A percentile compares a stretch with the other conserved stretches of the same genome.
These are phyloP conservation scores for Phyllosticta ampelicida DNA, from an alignment of 2,329 filamentous ascomycete genomes.

Conservation along the genomic window DNA sequence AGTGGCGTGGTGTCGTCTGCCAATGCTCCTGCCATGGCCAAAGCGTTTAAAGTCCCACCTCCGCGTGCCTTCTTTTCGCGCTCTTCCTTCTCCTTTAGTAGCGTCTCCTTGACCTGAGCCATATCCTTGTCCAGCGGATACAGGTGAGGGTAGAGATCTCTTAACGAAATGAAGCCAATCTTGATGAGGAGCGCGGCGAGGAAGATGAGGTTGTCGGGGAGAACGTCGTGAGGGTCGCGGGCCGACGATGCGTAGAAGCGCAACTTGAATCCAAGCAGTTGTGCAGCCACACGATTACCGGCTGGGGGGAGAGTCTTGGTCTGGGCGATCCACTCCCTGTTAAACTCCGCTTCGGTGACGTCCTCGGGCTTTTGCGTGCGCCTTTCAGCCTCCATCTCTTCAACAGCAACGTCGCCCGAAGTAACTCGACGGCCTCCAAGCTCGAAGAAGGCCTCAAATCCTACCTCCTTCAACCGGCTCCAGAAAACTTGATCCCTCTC, in stretches of 20 bases:
- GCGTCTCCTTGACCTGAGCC: constrained; percentile 58
- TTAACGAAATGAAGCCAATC: constrained; percentile 87
- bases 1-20: constrained; percentile 63
- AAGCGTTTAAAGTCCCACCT: constrained; percentile 66
- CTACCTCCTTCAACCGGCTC: constrained; percentile 62
- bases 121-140: constrained; percentile 79
- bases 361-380: constrained; percentile 31
- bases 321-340: constrained; percentile 59
- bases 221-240: constrained; percentile 60
- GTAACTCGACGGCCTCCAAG: constrained; percentile 63
- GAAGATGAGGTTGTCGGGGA: constrained; percentile 89
- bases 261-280: constrained; percentile 92
- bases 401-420: constrained; percentile 36
- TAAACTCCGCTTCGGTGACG: constrained; percentile 27
- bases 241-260: constrained; percentile 82
- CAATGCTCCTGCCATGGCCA: constrained; percentile 77
- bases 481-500: constrained; percentile 69
- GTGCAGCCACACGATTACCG: constrained; percentile 85
- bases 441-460: constrained; percentile 80
- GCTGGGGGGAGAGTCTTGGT: constrained; percentile 74
- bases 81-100: constrained; percentile 66
- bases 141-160: constrained; percentile 84
- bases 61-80: constrained; percentile 61
- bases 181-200: constrained; percentile 89
- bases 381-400: constrained; percentile 11